A percentile compares a stretch with the other conserved stretches of the same genome.
These are phyloP conservation scores for Ophioceras dolichostomum DNA, from an alignment of 2,329 filamentous ascomycete genomes.

Conservation along the genomic window DNA sequence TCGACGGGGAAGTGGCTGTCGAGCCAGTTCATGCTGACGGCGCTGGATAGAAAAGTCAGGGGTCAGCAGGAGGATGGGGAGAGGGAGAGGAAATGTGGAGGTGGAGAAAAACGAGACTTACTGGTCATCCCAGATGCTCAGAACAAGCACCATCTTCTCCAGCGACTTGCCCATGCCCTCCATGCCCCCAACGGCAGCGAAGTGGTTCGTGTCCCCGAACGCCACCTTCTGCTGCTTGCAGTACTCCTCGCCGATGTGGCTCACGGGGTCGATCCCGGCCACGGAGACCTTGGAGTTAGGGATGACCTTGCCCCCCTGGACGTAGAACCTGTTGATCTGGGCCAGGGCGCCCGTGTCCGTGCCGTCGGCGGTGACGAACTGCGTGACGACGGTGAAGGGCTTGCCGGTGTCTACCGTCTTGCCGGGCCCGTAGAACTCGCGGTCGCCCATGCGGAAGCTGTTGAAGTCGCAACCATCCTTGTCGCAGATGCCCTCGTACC, in stretches of 20 bases:
- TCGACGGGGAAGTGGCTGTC: constrained; percentile 42
- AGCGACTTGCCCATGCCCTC: constrained; percentile 31
- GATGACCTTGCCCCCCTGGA: constrained; percentile 41
- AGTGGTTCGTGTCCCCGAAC: constrained; percentile 38
- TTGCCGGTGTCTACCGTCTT: constrained; percentile 38
- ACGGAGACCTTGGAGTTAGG: constrained; percentile 27
- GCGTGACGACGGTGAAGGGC: constrained; percentile 45
- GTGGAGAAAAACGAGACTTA: constrained; percentile 27
- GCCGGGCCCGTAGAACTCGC: constrained; percentile 41
- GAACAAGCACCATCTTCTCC: constrained; percentile 19
- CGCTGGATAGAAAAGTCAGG: constrained; percentile 5
- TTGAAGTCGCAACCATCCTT: constrained; percentile 52
- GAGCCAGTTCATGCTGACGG: constrained; percentile 48
- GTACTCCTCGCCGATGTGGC: constrained; percentile 35
- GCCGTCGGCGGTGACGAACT: constrained; percentile 31
- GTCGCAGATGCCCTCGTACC: constrained; percentile 44
- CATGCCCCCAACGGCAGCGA: constrained; percentile 38
- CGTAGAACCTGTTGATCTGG: constrained; percentile 43
- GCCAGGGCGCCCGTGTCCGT: constrained; percentile 32
- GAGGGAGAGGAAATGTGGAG: neutral
- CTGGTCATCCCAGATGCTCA: constrained; percentile 41
- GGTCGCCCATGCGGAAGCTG: constrained; percentile 43
- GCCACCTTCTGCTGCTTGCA: constrained; percentile 41
- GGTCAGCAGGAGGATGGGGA: neutral
- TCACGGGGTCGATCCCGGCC: constrained; percentile 15